Evolutionary conservation across 2,329 filamentous ascomycete species (phyloP), one percentile per base, ranked within the genome.

Genomic region (Setomelanomma holmii): DNA sequence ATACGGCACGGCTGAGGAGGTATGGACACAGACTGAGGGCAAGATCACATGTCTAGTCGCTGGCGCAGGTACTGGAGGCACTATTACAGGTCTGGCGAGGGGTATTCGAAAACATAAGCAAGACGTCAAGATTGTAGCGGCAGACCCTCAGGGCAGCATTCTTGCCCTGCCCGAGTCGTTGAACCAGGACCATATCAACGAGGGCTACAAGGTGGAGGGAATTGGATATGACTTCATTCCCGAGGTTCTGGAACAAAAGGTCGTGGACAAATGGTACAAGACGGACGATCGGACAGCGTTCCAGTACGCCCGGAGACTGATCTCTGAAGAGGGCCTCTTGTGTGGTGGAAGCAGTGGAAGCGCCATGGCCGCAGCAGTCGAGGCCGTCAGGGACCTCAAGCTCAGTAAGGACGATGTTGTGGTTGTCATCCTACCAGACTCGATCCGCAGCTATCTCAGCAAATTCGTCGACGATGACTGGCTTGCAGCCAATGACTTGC

Each of bases 401-500:
- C 83, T 96, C 59, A 84, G 85, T 58, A 89, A 93, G 73, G 89
- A 89, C 51, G 93, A 99, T 69, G 86, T 92, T 1, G 86, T 98
- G 0, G 95, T 99, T 22, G 92, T 97, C 22, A 80, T 99, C 46
- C 82, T 97, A 16, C 96, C 95, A 1, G 95, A 99, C 76, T 96
- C 92, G 79, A 98, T 99, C 72, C 86, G 95, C 69, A 97, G 91
- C 77, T 99, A 99, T 76, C 86, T 99, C 21, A 93, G 89, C 79
- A 99, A 99, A 84, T 99, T 99, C 73, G 92, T 92, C 61, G 95
- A 99, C 73, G 96, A 99, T 72, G 95, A 98, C 80, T 99, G 95
- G 96, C 87, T 99, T 49, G 93, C 92, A 11, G 95, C 95, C 58
- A 99, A 99, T 78, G 89, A 93, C 73, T 90, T 99, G 20, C 84